Percentiles rank a stretch among this genome's conserved stretches.
phyloP scores from a whole-genome alignment of 2,329 filamentous ascomycete species.

The Dryadomyces quercus-mongolicae region DNA sequence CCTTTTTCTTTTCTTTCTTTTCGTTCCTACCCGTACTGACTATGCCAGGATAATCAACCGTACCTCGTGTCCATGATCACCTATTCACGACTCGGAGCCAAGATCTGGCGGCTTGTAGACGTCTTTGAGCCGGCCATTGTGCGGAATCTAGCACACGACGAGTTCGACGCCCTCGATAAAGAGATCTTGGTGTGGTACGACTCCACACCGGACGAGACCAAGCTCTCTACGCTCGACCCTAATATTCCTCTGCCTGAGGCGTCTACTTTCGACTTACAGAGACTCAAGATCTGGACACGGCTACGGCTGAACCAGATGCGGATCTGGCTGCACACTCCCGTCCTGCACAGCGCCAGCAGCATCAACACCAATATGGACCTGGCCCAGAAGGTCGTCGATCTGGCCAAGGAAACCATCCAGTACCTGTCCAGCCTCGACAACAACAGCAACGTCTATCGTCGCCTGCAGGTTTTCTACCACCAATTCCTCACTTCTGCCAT shows the following conservation, averaged over 20 bases:
- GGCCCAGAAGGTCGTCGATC: conserved; percentile 61
- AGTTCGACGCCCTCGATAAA: conserved; percentile 70
- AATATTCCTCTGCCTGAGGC: conserved; percentile 37
- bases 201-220: conserved; percentile 50
- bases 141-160: conserved; percentile 54
- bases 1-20: conserved; percentile 50
- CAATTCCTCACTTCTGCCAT: conserved; percentile 68
- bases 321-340: conserved; percentile 61
- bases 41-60: conserved; percentile 36
- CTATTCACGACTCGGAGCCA: conserved; percentile 72
- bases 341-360: conserved; percentile 71
- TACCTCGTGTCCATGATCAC: conserved; percentile 77
- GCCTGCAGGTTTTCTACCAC: conserved; percentile 66
- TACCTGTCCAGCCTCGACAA: conserved; percentile 60
- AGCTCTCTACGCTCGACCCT: conserved; percentile 45
- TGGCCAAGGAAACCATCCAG: conserved; percentile 66
- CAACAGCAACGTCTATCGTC: conserved; percentile 58
- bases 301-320: conserved; percentile 58
- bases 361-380: conserved; percentile 66
- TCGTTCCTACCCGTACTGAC: no score
- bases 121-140: conserved; percentile 50
- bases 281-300: conserved; percentile 74
- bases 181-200: conserved; percentile 84
- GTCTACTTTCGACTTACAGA: conserved; percentile 53
- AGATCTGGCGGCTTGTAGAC: conserved; percentile 73